A percentile compares a stretch with the other conserved stretches of the same genome.
Conservation (phyloP, 2,329 filamentous ascomycete species). For the Teratosphaeria destructans region DNA sequence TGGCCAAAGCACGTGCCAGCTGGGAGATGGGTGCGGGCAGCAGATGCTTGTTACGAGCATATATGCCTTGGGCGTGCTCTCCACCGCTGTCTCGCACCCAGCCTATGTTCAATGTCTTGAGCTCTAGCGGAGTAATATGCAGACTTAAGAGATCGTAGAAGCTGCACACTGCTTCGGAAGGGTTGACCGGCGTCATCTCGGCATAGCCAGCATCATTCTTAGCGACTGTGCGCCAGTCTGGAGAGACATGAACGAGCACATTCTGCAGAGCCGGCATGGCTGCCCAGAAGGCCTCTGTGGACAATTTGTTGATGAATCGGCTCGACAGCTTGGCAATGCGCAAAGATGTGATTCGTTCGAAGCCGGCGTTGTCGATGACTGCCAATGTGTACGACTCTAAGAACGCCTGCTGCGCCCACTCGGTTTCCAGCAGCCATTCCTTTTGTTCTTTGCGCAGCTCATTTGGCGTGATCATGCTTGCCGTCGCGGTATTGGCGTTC, state of each 20-base stretch:
- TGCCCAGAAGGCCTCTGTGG: constrained; percentile 51
- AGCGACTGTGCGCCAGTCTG: constrained; percentile 53
- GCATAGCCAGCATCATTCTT: constrained; percentile 44
- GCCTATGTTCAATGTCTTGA: constrained; percentile 46
- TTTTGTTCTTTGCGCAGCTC: constrained; percentile 53
- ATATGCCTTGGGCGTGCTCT: constrained; percentile 52
- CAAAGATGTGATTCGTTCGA: constrained; percentile 46
- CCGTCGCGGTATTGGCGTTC: neutral
- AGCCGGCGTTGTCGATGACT: constrained; percentile 50
- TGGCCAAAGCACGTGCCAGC: constrained; percentile 12
- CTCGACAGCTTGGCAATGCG: constrained; percentile 57
- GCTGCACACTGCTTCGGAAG: constrained; percentile 41
- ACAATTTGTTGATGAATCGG: constrained; percentile 46
- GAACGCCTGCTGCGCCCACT: constrained; percentile 60
- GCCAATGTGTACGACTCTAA: constrained; percentile 57
- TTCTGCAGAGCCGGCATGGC: constrained; percentile 44
- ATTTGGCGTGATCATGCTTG: constrained; percentile 33
- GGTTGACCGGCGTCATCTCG: constrained; percentile 39
- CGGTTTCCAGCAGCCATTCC: constrained; percentile 57
- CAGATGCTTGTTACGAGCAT: constrained; percentile 51
- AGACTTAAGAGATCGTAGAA: constrained; percentile 42
- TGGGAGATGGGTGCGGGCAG: constrained; percentile 49
- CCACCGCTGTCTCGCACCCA: constrained; percentile 51
- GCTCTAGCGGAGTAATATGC: constrained; percentile 39
- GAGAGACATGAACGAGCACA: constrained; percentile 51